Base-by-base conservation (phyloP, 2,329 filamentous ascomycete species). In the Fusarium metavorans region DNA sequence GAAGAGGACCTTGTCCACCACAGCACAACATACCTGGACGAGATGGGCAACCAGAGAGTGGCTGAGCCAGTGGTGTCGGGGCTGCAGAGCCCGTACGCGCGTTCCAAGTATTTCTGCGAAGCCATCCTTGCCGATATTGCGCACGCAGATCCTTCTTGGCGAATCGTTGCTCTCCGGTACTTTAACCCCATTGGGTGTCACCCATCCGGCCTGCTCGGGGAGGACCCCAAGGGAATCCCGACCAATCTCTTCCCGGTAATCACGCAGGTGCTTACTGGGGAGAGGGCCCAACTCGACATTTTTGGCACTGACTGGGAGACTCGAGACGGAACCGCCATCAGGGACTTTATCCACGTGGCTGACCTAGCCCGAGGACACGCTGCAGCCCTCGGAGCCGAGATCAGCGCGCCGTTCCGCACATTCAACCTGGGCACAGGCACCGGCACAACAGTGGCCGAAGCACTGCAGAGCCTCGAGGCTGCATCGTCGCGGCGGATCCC, bases 151-250 rank as follows among this genome's bases (percentile, higher is more conserved):
- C 86, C 89, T 7, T 85, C 87, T 27, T 92, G 90, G 90, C 88
- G 87, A 18, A 90, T 92, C 73, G 89, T 90, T 37, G 89, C 90
- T 6, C 84, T 93, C 32, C 86, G 91, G 34, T 93, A 93, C 81
- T 93, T 93, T 83, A 93, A 92, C 72, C 91, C 91, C 1, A 88
- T 92, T 63, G 91, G 91, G 9, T 92, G 90, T 79, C 89, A 93
- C 77, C 84, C 89, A 30, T 92, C 90, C 4, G 91, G 91, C 18
- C 82, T 91, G 8, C 83, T 93, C 13, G 89, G 91, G 20, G 91
- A 93, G 82, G 89, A 92, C 79, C 91, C 91, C 27, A 86, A 88
- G 65, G 88, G 88, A 67, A 87, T 85, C 39, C 89, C 91, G 10
- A 91, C 89, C 43, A 93, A 93, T 77, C 85, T 93, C 41, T 88